phyloP scores from a whole-genome alignment of 805 yeast species.

The Clavispora santaluciae region DNA sequence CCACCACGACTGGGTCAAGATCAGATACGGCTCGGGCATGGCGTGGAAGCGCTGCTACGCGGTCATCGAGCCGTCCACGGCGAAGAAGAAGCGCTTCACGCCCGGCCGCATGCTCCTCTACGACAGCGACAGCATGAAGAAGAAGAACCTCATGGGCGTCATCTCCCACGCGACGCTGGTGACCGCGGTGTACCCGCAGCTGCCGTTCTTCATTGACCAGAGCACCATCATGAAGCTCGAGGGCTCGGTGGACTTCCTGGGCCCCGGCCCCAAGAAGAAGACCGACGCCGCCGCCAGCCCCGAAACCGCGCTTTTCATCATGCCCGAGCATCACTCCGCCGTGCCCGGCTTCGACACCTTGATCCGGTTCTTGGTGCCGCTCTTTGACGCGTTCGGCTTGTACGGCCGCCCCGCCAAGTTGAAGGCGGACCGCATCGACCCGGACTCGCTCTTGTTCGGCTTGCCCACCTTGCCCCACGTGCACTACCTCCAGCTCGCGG shows the following conservation, averaged over 20 bases:
- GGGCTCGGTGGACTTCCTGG: conserved; percentile 63
- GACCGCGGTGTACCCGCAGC: conserved; percentile 90
- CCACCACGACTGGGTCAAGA: conserved; percentile 93
- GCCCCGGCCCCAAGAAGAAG: conserved; percentile 36
- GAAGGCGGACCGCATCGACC: conserved; percentile 39
- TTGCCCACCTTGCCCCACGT: conserved; percentile 43
- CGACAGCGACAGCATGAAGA: conserved; percentile 74
- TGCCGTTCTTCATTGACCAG: conserved; percentile 73
- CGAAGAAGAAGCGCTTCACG: conserved; percentile 42
- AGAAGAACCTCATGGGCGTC: conserved; percentile 72
- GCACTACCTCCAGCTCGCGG: conserved; percentile 36
- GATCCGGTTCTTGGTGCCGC: conserved; percentile 38
- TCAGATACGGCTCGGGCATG: conserved; percentile 95
- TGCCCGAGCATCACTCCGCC: conserved; percentile 41
- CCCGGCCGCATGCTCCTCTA: conserved; percentile 74
- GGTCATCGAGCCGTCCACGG: conserved; percentile 68
- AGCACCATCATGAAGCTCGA: conserved; percentile 87
- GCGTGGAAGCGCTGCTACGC: conserved; percentile 96
- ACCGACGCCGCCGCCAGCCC: conserved; percentile 25
- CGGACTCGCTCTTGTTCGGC: conserved; percentile 41
- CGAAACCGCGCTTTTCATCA: conserved; percentile 40
- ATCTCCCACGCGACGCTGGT: conserved; percentile 65
- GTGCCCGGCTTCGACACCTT: conserved; percentile 49
- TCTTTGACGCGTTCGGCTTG: conserved; percentile 39
- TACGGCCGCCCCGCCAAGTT: conserved; percentile 43